Base-by-base conservation (phyloP, 1,284 basidiomycete genomes). In the Marasmius sp. region DNA sequence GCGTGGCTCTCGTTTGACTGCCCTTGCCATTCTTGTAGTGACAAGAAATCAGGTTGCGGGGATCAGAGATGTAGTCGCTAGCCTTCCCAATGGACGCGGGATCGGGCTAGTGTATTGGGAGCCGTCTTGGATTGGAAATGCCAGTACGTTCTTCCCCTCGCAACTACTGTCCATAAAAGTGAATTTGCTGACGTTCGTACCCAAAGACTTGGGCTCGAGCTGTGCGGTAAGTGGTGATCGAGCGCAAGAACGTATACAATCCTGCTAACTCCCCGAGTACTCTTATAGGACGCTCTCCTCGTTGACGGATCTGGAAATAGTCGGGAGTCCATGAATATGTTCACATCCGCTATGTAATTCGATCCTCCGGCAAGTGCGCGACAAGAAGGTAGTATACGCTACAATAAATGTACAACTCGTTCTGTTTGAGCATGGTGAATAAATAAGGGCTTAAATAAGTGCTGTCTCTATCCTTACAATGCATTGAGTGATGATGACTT, bases 101-200 rank as follows among this genome's bases (percentile, higher is more conserved):
- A 67, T 77, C 48, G 78, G 80, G 1, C 72, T 79, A 54, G 76
- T 83, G 18, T 87, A 87, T 68, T 88, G 85, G 86, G 85, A 88
- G 68, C 85, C 85, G 45, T 84, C 77, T 52, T 88, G 86, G 85
- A 75, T 87, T 59, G 85, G 85, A 2, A 87, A 81, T 64, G 85
- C 83, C 14, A 77, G 66, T 59, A 49, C 33, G 57, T 52, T 22
- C 49, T 12, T 60, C 12, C 9, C 27, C 39, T 56, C 39, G 4
- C 1, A 36, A 49, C 4, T 49, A 48, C 37, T 20, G 37, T 27
- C 27, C 27, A 27, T 27, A 27, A 27, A 27, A 27, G 27, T 27
- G 27, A 5, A 27, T 27, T 27, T 27, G 27, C 27, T 27, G 27
- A 27, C 27, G 12, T 43, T 52, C 27, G 3, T 12, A 22, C 22